Base-by-base conservation (phyloP, 2,329 filamentous ascomycete species). In the Endothia cerciana region DNA sequence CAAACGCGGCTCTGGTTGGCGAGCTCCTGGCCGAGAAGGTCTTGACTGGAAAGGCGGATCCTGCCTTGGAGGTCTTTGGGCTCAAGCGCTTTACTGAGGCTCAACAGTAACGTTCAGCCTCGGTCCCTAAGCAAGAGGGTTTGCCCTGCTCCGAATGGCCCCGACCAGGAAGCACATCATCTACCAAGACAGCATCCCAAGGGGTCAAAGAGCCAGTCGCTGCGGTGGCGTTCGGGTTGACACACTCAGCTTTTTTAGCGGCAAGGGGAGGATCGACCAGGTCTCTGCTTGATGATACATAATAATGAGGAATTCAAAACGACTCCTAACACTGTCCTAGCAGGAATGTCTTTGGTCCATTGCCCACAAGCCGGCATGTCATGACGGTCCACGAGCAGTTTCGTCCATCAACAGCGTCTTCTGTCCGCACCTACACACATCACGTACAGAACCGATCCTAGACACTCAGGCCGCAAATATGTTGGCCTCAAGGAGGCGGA, bases 1-100 rank as follows among this genome's bases (percentile, higher is more conserved):
- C 72, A 1, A 66, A 73, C 55, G 69, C 72, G 1, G 71, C 73
- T 4, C 49, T 71, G 36, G 73, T 74, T 0, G 73, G 73, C 3
- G 61, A 74, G 55, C 43, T 73, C 22, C 30, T 73, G 62, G 67
- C 62, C 58, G 63, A 70, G 40, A 55, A 67, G 47, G 65, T 72
- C 11, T 57, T 72, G 55, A 66, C 67, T 25, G 69, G 70, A 4
- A 62, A 65, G 36, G 69, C 60, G 45, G 70, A 72, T 57, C 66
- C 70, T 3, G 62, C 63, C 1, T 63, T 72, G 28, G 66, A 66
- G 7, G 49, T 63, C 33, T 72, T 70, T 22, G 43, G 55, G 60
- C 68, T 72, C 1, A 40, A 19, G 33, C 67, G 71, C 6, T 72
- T 72, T 49, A 41, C 36, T 33, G 1, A 43, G 17, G n/a, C 11